Base-by-base conservation (phyloP, 345 rosid species). In the Rhodamnia rubescens region DNA sequence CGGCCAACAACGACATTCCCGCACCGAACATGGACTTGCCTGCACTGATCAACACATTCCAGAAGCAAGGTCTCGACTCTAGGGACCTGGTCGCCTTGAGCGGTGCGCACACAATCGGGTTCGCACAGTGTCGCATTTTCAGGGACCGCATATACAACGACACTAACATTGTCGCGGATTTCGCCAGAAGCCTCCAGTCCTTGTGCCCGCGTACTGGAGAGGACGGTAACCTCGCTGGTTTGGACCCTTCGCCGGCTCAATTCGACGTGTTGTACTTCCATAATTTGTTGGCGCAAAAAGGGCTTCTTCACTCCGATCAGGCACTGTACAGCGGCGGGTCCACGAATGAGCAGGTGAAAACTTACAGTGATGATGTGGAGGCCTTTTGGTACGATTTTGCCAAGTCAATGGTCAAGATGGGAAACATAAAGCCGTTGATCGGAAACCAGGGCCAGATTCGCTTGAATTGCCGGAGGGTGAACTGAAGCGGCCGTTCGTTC, bases 51-150 rank as follows among this genome's bases (percentile, higher is more conserved):
- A 22, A 51, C 42, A 86, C 40, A 85, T 94, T 92, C 91, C 87
- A 85, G 29, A 87, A 80, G 9, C 92, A 92, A 75, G 93, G 94
- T 2, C 90, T 94, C 6, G 29, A 91, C 75, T 61, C 84, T 29
- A 83, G 26, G 81, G 95, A 92, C 89, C 84, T 94, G 11, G 93
- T 91, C 14, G 94, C 90, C 0, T 91, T 94, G 42, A 92, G 94
- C 0, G 93, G 94, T 5, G 95, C 88, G 50, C 96, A 92, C 90
- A 90, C 95, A 5, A 16, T 94, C 55, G 95, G 96, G 9, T 90
- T 88, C 4, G 83, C 92, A 0, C 84, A 84, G 52, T 94, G 95
- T 5, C 1, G 12, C 1, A 0, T 24, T 54, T 92, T 91, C 55
- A 90, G 85, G 58, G 2, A 47, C 84, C 74, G 92, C 55, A 90